Evolutionary conservation across 2,329 filamentous ascomycete genomes (phyloP), one percentile per base, ranked within the genome.

Genomic region (Cordyceps fumosorosea): DNA sequence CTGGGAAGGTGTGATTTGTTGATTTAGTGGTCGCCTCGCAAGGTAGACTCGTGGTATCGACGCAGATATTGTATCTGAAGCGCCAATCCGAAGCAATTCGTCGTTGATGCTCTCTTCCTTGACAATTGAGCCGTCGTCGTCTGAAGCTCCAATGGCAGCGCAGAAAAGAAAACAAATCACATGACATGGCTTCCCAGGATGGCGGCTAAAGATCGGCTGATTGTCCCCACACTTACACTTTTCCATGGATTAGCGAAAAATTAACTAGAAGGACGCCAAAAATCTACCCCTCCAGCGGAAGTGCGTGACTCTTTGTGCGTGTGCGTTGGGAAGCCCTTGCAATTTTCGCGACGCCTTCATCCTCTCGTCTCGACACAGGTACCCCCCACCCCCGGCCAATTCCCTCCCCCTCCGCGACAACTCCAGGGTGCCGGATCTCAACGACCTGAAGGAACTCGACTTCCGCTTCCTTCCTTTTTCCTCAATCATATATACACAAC

Each of bases 261-360:
- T 4, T 74, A 37, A 69, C 69, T n/a, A 22, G 16, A 42, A 71
- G n/a, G 50, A 14, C 56, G 56, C 56, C 56, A 40, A 51, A 75
- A 75, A 74, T 72, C 70, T 75, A 73, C 74, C 73, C 74, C 74
- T 75, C 74, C 73, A 75, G 74, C 37, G 20, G n/a, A 22, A 29
- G 34, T 59, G 18, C 32, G 32, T 52, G 37, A 45, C 47, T 59
- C 22, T 42, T 56, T 62, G 51, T 56, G 59, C 50, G 59, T 37
- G 51, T 62, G 51, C 55, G 60, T 44, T 48, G 42, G 16, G 26
- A 62, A 72, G 67, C 66, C 67, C 67, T 68, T 69, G 69, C 59
- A 52, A 56, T 60, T 52, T 56, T 60, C 63, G 52, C 60, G 60
- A 62, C 60, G 52, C 20, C 60, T 16, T 51, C 42, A 48, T 44